Conservation (phyloP, 257 asterid species). For the Fraxinus anomala region DNA sequence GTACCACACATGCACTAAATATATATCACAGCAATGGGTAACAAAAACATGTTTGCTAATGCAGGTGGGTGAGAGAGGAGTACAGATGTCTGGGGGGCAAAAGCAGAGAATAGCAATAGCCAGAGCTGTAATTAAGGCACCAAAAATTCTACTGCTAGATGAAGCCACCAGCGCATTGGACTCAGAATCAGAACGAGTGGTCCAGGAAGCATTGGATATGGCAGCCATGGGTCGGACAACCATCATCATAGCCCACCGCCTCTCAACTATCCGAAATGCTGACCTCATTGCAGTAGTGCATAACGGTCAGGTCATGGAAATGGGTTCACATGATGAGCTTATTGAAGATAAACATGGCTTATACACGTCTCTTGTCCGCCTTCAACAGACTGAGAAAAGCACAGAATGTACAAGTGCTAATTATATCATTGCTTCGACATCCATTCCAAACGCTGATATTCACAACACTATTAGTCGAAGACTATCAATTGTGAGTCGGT, state of each 20-base stretch:
- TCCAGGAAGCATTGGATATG: constrained; percentile 85
- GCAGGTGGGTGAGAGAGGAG: constrained; percentile 95
- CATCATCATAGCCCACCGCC: constrained; percentile 86
- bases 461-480: constrained; percentile 59
- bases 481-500: constrained; percentile 53
- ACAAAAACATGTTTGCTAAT: background rate
- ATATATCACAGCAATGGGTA: background rate
- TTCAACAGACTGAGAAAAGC: constrained; percentile 58
- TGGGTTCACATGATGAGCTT: constrained; percentile 70
- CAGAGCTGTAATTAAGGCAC: constrained; percentile 77
- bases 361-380: constrained; percentile 64
- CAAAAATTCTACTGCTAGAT: constrained; percentile 80
- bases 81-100: constrained; percentile 95
- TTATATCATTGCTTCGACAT: constrained; percentile 19
- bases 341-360: constrained; percentile 44
- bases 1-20: background rate
- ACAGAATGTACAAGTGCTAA: constrained; percentile 13
- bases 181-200: constrained; percentile 77
- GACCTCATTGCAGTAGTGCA: constrained; percentile 75
- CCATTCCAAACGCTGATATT: constrained; percentile 32
- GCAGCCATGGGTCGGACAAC: constrained; percentile 89
- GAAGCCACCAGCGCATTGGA: constrained; percentile 97
- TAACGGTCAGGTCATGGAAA: constrained; percentile 63
- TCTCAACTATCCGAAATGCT: constrained; percentile 82
- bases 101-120: constrained; percentile 95